Evolutionary conservation across 345 rosid genomes (phyloP).

Genomic region (Acer saccharum): DNA sequence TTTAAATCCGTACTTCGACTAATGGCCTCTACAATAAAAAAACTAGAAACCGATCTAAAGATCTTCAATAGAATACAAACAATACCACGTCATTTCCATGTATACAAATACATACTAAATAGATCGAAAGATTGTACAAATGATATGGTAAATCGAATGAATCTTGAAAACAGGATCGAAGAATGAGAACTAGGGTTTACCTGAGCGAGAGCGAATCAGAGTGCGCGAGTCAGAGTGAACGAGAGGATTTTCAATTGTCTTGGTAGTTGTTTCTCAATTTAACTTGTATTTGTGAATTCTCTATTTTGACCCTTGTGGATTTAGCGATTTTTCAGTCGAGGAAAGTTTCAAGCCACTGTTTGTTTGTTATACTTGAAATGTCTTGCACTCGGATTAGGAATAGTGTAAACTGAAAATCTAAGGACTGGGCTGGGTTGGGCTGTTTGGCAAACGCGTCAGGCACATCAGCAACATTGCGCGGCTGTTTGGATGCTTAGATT

Average conservation of each 20-base stretch:
- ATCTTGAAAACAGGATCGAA: not conserved
- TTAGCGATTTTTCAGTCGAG: not conserved
- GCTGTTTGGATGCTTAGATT: too few relatives aligned
- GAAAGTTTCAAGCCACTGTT: not conserved
- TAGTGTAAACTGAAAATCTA: not conserved
- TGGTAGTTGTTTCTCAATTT: not conserved
- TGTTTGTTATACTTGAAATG: not conserved
- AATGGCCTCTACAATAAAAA: not conserved
- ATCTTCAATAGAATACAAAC: conserved; percentile 3
- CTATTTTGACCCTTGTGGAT: not conserved
- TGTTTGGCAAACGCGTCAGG: too few relatives aligned
- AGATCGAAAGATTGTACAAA: not conserved
- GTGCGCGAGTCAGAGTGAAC: not conserved
- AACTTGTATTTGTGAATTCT: not conserved
- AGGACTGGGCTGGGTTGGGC: not conserved
- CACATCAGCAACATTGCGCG: too few relatives aligned
- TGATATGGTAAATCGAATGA: not conserved
- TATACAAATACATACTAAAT: not conserved
- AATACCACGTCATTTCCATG: not conserved
- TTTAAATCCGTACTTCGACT: not conserved
- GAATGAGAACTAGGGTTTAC: conserved; percentile 24
- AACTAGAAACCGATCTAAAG: conserved; percentile 2
- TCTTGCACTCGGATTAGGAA: not conserved
- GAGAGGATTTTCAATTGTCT: not conserved
- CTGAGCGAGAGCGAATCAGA: conserved; percentile 15